phyloP scores from a whole-genome alignment of 2,329 filamentous ascomycete species.

The Triangularia verruculosa region DNA sequence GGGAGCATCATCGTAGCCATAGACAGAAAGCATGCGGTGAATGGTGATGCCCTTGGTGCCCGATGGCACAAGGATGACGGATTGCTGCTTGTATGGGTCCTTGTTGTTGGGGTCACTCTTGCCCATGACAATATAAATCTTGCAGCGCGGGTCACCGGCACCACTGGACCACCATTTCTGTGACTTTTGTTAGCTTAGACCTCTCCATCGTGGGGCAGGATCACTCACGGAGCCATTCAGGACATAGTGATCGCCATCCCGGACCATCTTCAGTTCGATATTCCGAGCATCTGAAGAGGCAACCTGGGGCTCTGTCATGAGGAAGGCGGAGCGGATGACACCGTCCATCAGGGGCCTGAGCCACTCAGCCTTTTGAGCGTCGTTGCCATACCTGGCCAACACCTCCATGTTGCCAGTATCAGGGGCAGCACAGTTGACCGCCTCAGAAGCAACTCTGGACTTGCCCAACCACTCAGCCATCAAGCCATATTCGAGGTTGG shows the following conservation, averaged over 20 bases:
- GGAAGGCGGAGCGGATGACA: conserved; percentile 82
- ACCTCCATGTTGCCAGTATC: conserved; percentile 98
- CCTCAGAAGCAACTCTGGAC: conserved; percentile 77
- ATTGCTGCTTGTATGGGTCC: conserved; percentile 85
- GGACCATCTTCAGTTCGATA: conserved; percentile 77
- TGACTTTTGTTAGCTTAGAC: conserved; percentile 8
- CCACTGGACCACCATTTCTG: conserved; percentile 99
- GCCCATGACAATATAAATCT: conserved; percentile 95
- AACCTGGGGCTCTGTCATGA: conserved; percentile 90
- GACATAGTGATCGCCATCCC: conserved; percentile 83
- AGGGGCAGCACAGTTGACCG: conserved; percentile 84
- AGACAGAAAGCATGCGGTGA: conserved; percentile 88
- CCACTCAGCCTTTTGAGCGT: conserved; percentile 81
- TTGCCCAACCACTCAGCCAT: conserved; percentile 97
- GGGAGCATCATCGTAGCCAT: conserved; percentile 96
- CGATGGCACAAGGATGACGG: conserved; percentile 83
- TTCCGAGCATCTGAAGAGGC: conserved; percentile 92
- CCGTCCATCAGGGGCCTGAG: conserved; percentile 77
- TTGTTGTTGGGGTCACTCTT: conserved; percentile 76
- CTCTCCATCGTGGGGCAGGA: conserved; percentile 13
- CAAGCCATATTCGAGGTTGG: conserved; percentile 92
- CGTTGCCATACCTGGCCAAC: conserved; percentile 84
- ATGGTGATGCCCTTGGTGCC: conserved; percentile 83
- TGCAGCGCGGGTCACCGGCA: conserved; percentile 86
- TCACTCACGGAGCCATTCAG: conserved; percentile 76